Percentiles rank a stretch among this genome's conserved stretches.
phyloP scores from a whole-genome alignment of 345 rosid species.

The Psidium friedrichsthalianum region DNA sequence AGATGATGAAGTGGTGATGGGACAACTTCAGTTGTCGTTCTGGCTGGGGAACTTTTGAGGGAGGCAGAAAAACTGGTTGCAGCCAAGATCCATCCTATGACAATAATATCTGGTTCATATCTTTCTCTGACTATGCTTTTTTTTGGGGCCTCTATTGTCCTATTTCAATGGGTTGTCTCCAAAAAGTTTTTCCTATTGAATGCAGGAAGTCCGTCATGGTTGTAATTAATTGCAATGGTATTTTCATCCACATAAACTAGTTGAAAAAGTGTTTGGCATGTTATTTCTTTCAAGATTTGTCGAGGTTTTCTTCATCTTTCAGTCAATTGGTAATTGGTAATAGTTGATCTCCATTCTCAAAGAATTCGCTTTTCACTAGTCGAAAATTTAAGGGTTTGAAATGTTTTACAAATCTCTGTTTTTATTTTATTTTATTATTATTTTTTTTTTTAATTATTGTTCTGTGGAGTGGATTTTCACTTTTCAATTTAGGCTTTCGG shows the following conservation, averaged over 20 bases:
- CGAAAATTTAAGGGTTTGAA: background rate
- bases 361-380: background rate
- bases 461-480: background rate
- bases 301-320: background rate
- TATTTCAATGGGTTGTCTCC: background rate
- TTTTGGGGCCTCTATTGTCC: background rate
- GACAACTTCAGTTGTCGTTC: conserved; percentile 94
- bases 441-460: no score
- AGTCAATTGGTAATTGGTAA: background rate
- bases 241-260: no score
- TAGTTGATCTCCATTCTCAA: background rate
- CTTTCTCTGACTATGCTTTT: background rate
- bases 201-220: background rate
- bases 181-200: background rate
- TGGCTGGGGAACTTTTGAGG: conserved; percentile 92
- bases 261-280: accelerated
- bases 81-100: conserved; percentile 95
- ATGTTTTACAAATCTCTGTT: background rate
- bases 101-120: conserved; percentile 64
- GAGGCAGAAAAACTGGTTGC: conserved; percentile 92
- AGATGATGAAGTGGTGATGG: conserved; percentile 99
- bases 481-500: conserved; percentile 48
- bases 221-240: background rate
- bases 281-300: background rate
- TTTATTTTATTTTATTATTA: no score